These are phyloP conservation scores for Linnemannia hyalina DNA, from an alignment of 192 early-diverging fungal species.

Conservation along the genomic window DNA sequence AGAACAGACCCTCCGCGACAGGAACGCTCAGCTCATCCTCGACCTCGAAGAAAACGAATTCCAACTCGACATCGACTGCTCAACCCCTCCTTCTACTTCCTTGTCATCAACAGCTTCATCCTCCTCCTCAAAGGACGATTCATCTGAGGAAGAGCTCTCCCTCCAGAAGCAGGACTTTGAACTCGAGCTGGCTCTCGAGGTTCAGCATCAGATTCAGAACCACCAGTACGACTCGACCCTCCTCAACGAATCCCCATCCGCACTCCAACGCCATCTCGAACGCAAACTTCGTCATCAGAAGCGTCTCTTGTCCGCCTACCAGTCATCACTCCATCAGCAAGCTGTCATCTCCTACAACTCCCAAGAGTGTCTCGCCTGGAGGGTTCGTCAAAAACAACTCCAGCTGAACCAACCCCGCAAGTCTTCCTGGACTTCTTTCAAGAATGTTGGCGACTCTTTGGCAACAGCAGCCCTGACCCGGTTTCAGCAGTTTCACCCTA, in stretches of 20 bases:
- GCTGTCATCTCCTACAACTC: conserved; percentile 28
- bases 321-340: conserved; percentile 27
- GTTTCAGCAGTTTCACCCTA: conserved; percentile 48
- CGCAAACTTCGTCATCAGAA: conserved; percentile 33
- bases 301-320: conserved; percentile 28
- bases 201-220: conserved; percentile 21
- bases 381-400: conserved; percentile 20
- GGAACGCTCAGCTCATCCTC: conserved; percentile 30
- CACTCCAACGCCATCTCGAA: conserved; percentile 33
- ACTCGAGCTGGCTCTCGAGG: conserved; percentile 44
- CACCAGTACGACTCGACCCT: conserved; percentile 35
- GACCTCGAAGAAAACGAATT: conserved; percentile 48
- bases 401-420: background rate
- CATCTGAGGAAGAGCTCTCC: conserved; percentile 22
- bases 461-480: conserved; percentile 18
- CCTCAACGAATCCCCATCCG: conserved; percentile 50
- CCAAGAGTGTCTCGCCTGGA: conserved; percentile 48
- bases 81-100: conserved; percentile 1
- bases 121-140: background rate
- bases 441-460: background rate
- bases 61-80: conserved; percentile 36
- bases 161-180: conserved; percentile 51
- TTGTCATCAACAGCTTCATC: background rate
- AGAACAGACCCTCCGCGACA: conserved; percentile 39
- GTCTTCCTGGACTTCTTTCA: background rate